A percentile compares a stretch with the other conserved stretches of the same genome.
Evolutionary conservation across 177 flowering plant species (phyloP).

Genomic region (Vitis hybrid): DNA sequence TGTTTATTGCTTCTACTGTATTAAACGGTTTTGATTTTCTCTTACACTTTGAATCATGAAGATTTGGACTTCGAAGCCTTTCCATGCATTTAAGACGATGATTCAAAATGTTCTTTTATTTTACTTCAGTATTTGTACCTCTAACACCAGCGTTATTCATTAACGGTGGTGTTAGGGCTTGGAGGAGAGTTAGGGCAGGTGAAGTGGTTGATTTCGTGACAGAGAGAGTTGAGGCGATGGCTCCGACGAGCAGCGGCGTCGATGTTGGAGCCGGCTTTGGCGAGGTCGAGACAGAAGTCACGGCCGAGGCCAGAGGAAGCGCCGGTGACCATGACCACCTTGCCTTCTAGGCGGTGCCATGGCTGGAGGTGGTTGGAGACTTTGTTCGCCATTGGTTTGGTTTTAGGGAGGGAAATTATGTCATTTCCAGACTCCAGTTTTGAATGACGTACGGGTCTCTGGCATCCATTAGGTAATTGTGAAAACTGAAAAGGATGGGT

Average conservation of each 20-base stretch:
- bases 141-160: conserved; percentile 57
- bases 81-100: too few species aligned
- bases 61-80: too few species aligned
- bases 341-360: conserved; percentile 27
- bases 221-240: conserved; percentile 39
- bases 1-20: too few species aligned
- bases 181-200: neutral
- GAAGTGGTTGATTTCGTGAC: conserved; percentile 36
- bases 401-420: too few species aligned
- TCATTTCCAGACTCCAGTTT: too few species aligned
- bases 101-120: too few species aligned
- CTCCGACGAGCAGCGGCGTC: conserved; percentile 47
- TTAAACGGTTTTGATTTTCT: too few species aligned
- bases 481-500: too few species aligned
- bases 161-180: conserved; percentile 5
- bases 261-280: conserved; percentile 40
- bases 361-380: conserved; percentile 26
- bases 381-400: conserved; percentile 1
- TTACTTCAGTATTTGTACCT: conserved; percentile 22
- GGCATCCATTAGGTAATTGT: too few species aligned
- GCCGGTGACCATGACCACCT: conserved; percentile 54
- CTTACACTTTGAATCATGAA: too few species aligned
- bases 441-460: too few species aligned
- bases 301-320: conserved; percentile 52
- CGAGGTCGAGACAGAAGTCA: conserved; percentile 41